A percentile compares a stretch with the other conserved stretches of the same genome.
Evolutionary conservation across 148 eudicot species (phyloP).

Genomic region (Vaccinium macrocarpon): DNA sequence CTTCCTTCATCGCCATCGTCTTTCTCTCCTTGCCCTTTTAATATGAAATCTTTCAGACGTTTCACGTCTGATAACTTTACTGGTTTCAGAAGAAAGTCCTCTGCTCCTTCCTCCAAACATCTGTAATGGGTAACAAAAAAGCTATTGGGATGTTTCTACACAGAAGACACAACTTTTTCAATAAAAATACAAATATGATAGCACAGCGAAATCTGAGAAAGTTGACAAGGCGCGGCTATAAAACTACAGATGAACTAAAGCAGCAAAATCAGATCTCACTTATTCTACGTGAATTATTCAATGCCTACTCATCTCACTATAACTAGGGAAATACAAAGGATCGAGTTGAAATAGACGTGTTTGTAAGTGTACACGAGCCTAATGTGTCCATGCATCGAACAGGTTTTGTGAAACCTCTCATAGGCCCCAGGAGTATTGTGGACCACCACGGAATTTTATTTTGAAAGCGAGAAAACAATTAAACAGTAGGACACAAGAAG

Average conservation of each 20-base stretch:
- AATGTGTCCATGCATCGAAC: background rate
- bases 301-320: background rate
- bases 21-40: slow-evolving; percentile 22
- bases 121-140: slow-evolving; percentile 13
- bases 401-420: background rate
- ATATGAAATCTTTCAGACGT: slow-evolving; percentile 42
- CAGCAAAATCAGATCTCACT: background rate
- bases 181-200: background rate
- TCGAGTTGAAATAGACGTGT: background rate
- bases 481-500: background rate
- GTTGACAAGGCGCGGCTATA: background rate
- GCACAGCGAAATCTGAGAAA: background rate
- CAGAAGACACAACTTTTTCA: background rate
- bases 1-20: background rate
- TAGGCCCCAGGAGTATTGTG: too few species aligned
- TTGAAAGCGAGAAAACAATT: background rate
- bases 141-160: background rate
- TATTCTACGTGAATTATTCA: background rate
- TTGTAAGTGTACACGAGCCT: background rate
- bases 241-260: background rate
- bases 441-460: background rate
- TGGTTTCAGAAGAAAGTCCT: slow-evolving; percentile 61
- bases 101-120: slow-evolving; percentile 67
- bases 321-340: background rate
- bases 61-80: slow-evolving; percentile 60